A percentile compares a stretch with the other conserved stretches of the same genome.
phyloP scores from a whole-genome alignment of 2,329 filamentous ascomycete species.

The Colletotrichum acutatum region DNA sequence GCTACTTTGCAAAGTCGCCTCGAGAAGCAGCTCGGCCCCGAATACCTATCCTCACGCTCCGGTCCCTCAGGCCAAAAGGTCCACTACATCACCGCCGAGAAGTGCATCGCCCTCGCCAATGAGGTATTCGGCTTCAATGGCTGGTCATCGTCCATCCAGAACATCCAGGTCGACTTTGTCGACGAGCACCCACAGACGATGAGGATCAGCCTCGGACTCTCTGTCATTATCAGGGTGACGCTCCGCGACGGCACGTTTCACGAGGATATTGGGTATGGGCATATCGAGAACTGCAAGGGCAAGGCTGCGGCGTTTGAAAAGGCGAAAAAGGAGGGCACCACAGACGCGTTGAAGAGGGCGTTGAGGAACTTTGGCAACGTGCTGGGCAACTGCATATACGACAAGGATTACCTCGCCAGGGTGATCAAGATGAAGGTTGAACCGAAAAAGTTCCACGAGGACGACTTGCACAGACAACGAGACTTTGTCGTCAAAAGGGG shows the following conservation, averaged over 20 bases:
- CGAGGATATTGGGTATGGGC: constrained; percentile 96
- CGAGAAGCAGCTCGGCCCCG: constrained; percentile 93
- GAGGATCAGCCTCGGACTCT: constrained; percentile 86
- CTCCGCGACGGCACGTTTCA: constrained; percentile 95
- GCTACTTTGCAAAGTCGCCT: constrained; percentile 87
- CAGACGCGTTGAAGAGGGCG: constrained; percentile 90
- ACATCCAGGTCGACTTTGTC: constrained; percentile 94
- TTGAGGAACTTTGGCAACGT: constrained; percentile 95
- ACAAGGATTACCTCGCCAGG: constrained; percentile 91
- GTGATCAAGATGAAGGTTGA: constrained; percentile 89
- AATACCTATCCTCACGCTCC: constrained; percentile 89
- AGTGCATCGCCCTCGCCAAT: constrained; percentile 94
- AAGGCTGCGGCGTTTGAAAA: constrained; percentile 98
- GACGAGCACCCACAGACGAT: constrained; percentile 84
- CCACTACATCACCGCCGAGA: constrained; percentile 95
- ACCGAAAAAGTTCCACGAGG: constrained; percentile 81
- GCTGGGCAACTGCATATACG: constrained; percentile 97
- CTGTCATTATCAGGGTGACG: constrained; percentile 90
- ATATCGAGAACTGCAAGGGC: constrained; percentile 94
- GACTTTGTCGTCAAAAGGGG: constrained; percentile 76
- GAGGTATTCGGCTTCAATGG: constrained; percentile 98
- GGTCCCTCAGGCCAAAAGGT: constrained; percentile 88
- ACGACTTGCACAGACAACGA: constrained; percentile 83
- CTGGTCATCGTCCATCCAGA: constrained; percentile 96
- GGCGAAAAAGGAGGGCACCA: constrained; percentile 97